Base-by-base conservation (phyloP, 2,329 filamentous ascomycete genomes). In the Exophiala sideris region DNA sequence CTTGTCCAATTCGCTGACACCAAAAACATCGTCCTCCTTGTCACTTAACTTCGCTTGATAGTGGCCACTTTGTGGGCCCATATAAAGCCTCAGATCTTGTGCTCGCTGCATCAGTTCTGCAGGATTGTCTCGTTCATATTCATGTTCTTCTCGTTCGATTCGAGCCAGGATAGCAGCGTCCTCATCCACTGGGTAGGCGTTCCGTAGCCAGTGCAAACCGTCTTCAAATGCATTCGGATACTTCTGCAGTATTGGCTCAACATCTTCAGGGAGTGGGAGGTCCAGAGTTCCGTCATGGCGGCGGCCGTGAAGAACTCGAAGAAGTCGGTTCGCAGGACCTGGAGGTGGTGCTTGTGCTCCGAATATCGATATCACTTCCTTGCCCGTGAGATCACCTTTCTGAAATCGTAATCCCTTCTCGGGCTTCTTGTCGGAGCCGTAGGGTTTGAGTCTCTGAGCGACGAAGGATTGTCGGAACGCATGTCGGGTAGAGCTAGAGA, bases 91-190 rank as follows among this genome's bases (percentile, higher is more conserved):
- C 11, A 74, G 60, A 38, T 70, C 60, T 59, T 74, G 70, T 1
- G 69, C 72, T 6, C 70, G 67, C 14, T 61, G 55, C 41, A 64
- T 59, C 38, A 62, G 45, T 20, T 62, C 62, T 20, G 62, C 58
- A 18, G 62, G 61, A 29, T 59, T 48, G 16, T 66, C 57, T 33
- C 53, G 51, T 20, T 61, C 53, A 12, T 46, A 40, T 20, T 55
- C 52, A 16, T 52, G 32, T 12, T 65, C 62, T 52, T 68, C 66
- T 12, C 60, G 51, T 20, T 65, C 63, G 29, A 78, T 71, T 2
- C 75, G 70, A 11, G 67, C 67, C 14, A 77, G 45, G n/a, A 78
- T 76, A 2, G 75, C 75, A 5, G 72, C 73, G 59, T 78, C 75
- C 59, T 78, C 75, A 20, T 78, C 75, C 10, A 77, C 52, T 0